phyloP scores from a whole-genome alignment of 345 rosid species.

The Luvunga scandens region DNA sequence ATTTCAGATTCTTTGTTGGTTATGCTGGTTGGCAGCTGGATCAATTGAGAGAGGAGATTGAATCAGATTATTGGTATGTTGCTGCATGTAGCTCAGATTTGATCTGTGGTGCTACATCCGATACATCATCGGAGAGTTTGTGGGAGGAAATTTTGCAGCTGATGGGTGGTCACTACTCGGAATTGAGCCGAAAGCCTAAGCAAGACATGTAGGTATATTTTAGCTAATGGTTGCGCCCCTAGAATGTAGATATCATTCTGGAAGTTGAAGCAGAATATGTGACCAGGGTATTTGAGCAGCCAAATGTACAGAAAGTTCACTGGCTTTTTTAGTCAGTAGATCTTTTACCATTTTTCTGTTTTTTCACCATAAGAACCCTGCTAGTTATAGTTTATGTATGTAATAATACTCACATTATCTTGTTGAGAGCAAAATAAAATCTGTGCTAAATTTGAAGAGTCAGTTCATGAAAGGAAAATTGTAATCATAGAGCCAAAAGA shows the following conservation, averaged over 20 bases:
- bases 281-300: constrained; percentile 23
- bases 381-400: constrained; percentile 18
- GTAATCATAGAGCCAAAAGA: not conserved
- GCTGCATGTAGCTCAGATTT: constrained; percentile 85
- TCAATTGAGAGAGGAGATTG: constrained; percentile 85
- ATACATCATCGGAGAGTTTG: constrained; percentile 49
- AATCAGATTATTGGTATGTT: constrained; percentile 74
- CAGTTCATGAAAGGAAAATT: not conserved
- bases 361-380: constrained; percentile 1
- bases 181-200: constrained; percentile 85
- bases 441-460: not conserved
- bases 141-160: constrained; percentile 94
- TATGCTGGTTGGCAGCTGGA: constrained; percentile 93
- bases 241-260: constrained; percentile 6
- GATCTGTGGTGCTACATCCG: constrained; percentile 49
- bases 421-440: constrained; percentile 1
- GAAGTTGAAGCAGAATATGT: constrained; percentile 16
- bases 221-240: constrained; percentile 4
- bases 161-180: constrained; percentile 89
- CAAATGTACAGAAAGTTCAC: constrained; percentile 56
- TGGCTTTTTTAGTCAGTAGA: constrained; percentile 21
- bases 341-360: not conserved
- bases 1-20: constrained; percentile 85
- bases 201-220: constrained; percentile 55
- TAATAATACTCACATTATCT: not conserved